Evolutionary conservation across 306 rosid species (phyloP).

Genomic region (Cucumis melo): DNA sequence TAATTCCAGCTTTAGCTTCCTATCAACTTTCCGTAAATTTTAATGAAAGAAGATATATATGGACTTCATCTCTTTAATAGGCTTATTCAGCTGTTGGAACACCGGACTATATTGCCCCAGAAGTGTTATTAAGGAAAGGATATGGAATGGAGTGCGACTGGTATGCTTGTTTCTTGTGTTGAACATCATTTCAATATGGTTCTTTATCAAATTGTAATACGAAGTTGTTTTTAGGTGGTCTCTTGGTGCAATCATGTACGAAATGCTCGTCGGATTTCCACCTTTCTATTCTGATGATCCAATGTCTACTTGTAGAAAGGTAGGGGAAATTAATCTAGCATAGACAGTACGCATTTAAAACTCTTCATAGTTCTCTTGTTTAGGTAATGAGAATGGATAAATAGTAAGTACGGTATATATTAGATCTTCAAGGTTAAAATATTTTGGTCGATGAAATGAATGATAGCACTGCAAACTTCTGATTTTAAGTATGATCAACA

Average conservation of each 20-base stretch:
- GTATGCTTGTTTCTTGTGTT: constrained; percentile 21
- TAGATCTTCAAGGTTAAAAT: not conserved
- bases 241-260: constrained; percentile 91
- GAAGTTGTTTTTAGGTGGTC: constrained; percentile 58
- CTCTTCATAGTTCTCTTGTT: not conserved
- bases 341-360: not conserved
- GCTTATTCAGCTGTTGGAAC: constrained; percentile 91
- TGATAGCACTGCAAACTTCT: not conserved
- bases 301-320: constrained; percentile 80
- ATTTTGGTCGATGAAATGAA: not conserved
- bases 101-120: constrained; percentile 88
- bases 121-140: constrained; percentile 70
- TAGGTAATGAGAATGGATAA: not conserved
- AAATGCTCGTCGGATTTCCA: constrained; percentile 86
- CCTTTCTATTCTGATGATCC: constrained; percentile 87
- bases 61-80: constrained; percentile 14
- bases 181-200: not conserved
- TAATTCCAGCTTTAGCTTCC: not conserved
- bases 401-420: not conserved
- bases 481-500: not conserved
- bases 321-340: constrained; percentile 10
- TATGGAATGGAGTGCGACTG: constrained; percentile 89
- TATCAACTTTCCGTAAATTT: not conserved
- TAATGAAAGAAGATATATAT: not conserved
- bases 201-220: not conserved